Base-by-base conservation (phyloP, 768 basidiomycete species). In the Trametes sanguinea region DNA sequence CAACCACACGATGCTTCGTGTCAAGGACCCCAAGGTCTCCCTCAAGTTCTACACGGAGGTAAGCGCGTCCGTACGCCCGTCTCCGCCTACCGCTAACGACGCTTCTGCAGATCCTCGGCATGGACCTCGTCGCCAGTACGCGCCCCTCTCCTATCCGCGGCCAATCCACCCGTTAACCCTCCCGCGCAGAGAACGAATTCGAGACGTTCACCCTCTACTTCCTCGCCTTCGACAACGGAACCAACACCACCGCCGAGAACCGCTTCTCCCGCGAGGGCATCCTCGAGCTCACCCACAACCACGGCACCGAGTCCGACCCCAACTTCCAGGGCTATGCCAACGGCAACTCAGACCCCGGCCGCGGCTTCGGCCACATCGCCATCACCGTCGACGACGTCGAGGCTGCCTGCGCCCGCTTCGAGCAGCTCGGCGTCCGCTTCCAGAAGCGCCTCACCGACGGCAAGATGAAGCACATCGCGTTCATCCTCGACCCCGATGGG, bases 391-490 rank as follows among this genome's bases (percentile, higher is more conserved):
- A 89, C 65, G 82, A 97, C 71, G 81, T 98, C 68, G 83, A 94
- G 66, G 83, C 80, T 64, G 90, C 95, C 6, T 95, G 93, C 63
- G 88, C 82, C 51, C 83, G 93, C 30, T 90, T 99, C 62, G 93
- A 95, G 66, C 76, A 77, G 56, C 81, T 92, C 9, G 87, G 87
- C 1, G 94, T 96, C 27, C 74, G 77, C 30, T 98, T 96, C 81
- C 90, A 94, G 82, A 98, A 97, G 80, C 83, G 82, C 65, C 87
- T 86, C 14, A 83, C 81, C 1, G 95, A 96, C 57, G 94, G 95
- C 10, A 89, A 80, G 73, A 95, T 98, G 90, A 87, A 73, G 75
- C 54, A 89, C 65, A 90, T 94, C 52, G 93, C 92, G 1, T 94
- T 94, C 72, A 83, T 90, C 65, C 73, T 92, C 76, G 92, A 94